Conservation (phyloP, 1,284 basidiomycete species). For the Cryptococcus hybrid region DNA sequence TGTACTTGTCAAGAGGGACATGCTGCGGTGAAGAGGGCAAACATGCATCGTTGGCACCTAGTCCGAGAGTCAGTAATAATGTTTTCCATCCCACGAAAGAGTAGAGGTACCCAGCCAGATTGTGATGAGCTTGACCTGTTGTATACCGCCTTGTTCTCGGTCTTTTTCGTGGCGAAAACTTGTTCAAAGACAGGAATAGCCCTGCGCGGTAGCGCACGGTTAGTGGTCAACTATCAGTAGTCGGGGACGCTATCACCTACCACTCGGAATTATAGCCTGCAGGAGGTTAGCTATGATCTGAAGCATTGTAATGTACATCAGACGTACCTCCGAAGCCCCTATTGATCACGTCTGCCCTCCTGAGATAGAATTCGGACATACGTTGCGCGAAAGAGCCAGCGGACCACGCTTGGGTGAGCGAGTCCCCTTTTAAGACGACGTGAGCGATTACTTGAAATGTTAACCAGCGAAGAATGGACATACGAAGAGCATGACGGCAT, state of each 20-base stretch:
- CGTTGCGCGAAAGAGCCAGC: conserved; percentile 42
- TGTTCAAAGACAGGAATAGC: conserved; percentile 72
- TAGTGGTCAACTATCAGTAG: background rate
- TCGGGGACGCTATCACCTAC: conserved; percentile 14
- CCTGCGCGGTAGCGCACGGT: conserved; percentile 40
- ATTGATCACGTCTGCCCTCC: conserved; percentile 79
- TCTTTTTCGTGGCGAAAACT: conserved; percentile 60
- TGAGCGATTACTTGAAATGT: background rate
- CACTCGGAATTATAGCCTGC: conserved; percentile 79
- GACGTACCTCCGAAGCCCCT: conserved; percentile 58
- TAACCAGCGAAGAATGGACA: conserved; percentile 5
- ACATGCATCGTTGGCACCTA: conserved; percentile 71
- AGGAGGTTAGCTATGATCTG: background rate
- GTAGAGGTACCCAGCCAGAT: conserved; percentile 71
- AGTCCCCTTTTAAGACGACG: conserved; percentile 35
- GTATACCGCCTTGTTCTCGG: conserved; percentile 55
- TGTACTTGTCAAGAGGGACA: conserved; percentile 66
- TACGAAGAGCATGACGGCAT: conserved; percentile 46
- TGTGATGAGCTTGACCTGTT: conserved; percentile 63
- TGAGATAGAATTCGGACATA: conserved; percentile 60
- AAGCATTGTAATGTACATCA: background rate
- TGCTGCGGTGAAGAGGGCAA: conserved; percentile 53
- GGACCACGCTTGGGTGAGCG: conserved; percentile 43
- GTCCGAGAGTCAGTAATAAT: background rate
- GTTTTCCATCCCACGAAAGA: no score